Evolutionary conservation across 495 filamentous ascomycete genomes (phyloP).

Genomic region (Eremomyces bilateralis): DNA sequence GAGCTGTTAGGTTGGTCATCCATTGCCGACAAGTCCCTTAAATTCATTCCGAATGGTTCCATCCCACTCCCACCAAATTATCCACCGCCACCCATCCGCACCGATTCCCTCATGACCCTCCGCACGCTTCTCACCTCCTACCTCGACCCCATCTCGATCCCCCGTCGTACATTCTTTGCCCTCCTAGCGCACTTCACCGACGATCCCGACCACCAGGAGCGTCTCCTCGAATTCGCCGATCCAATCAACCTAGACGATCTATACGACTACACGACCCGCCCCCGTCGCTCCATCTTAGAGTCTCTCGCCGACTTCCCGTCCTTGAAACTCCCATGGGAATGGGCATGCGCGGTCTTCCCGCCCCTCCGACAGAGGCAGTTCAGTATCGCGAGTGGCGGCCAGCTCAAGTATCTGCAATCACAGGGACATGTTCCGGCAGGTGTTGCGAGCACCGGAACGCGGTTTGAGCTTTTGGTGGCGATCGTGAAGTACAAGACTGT

Average conservation of each 20-base stretch:
- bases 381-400: slow-evolving; percentile 61
- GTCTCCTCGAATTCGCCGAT: slow-evolving; percentile 61
- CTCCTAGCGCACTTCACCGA: slow-evolving; percentile 48
- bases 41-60: slow-evolving; percentile 22
- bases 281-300: slow-evolving; percentile 77
- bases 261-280: slow-evolving; percentile 87
- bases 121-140: slow-evolving; percentile 57
- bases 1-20: slow-evolving; percentile 51
- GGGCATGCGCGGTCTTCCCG: slow-evolving; percentile 48
- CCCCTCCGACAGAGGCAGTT: slow-evolving; percentile 61
- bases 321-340: slow-evolving; percentile 59
- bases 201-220: slow-evolving; percentile 52
- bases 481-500: slow-evolving; percentile 82
- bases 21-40: slow-evolving; percentile 43
- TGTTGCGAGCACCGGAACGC: slow-evolving; percentile 13
- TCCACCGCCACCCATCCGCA: slow-evolving; percentile 23
- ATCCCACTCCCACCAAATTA: no score
- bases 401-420: slow-evolving; percentile 23
- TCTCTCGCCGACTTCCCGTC: slow-evolving; percentile 74
- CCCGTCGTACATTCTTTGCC: slow-evolving; percentile 66
- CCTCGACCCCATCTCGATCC: slow-evolving; percentile 74
- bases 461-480: slow-evolving; percentile 64
- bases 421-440: no score
- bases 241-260: slow-evolving; percentile 67
- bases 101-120: slow-evolving; percentile 31